Percentiles rank a stretch among this genome's conserved stretches.
Conservation (phyloP, 495 filamentous ascomycete species). For the Thermochaetoides thermophila region DNA sequence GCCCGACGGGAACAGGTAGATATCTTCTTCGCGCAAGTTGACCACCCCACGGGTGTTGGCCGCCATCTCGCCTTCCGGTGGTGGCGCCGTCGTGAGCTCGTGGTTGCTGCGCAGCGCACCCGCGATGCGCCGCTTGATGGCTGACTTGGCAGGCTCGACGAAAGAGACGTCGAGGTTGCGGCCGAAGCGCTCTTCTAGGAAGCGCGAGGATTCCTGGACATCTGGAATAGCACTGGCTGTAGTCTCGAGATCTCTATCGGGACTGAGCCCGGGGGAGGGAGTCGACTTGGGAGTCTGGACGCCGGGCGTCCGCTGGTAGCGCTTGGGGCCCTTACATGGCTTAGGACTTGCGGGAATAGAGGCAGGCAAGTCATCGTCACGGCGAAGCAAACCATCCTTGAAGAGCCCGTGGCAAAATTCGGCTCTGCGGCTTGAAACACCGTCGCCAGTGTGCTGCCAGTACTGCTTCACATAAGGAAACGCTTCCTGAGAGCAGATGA, state of each 20-base stretch:
- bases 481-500: constrained; percentile 52
- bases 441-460: constrained; percentile 96
- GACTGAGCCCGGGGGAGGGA: constrained; percentile 2
- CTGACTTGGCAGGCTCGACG: constrained; percentile 66
- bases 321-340: constrained; percentile 47
- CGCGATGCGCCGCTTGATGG: constrained; percentile 75
- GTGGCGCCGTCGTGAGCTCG: constrained; percentile 35
- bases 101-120: constrained; percentile 64
- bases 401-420: constrained; percentile 73
- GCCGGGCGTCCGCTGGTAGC: constrained; percentile 52
- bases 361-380: constrained; percentile 22
- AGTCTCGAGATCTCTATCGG: constrained; percentile 1
- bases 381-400: constrained; percentile 52
- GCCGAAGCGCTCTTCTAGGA: constrained; percentile 90
- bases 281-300: constrained; percentile 22
- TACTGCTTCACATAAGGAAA: constrained; percentile 68
- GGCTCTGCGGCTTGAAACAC: constrained; percentile 77
- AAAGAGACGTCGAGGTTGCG: constrained; percentile 71
- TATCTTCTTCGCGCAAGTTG: constrained; percentile 72
- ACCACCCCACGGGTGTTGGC: constrained; percentile 40
- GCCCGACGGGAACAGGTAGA: constrained; percentile 74
- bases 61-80: constrained; percentile 20
- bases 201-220: constrained; percentile 50
- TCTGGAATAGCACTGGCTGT: constrained; percentile 19
- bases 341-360: constrained; percentile 19